Evolutionary conservation across 768 basidiomycete genomes (phyloP), one percentile per base, ranked within the genome.

Genomic region (Lactifluus pinguis): DNA sequence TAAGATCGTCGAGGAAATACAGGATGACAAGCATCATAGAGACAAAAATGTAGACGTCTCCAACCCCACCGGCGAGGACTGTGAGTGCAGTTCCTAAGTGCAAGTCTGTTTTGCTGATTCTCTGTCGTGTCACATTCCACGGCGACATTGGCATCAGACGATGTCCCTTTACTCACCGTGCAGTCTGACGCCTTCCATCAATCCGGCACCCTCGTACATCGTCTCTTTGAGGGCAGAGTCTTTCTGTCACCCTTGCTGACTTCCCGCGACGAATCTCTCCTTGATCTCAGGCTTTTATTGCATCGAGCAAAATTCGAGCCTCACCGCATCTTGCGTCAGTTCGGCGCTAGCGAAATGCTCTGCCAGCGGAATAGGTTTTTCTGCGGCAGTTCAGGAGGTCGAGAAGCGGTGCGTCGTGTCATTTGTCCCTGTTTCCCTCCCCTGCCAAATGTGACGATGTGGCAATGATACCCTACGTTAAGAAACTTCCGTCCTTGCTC

Each of bases 241-340:
- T n/a, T n/a, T n/a, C 30, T 99, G 97, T 74, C n/a, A n/a, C n/a
- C n/a, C n/a, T n/a, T n/a, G n/a, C 76, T 99, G 65, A 66, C 73
- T 4, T 89, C 93, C 10, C 86, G 97, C 19, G 95, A 98, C 69
- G 97, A 99, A 73, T 84, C 87, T 9, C 98, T 99, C 75, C 81
- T 99, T 56, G 97, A 99, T 75, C 80, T n/a, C n/a, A n/a, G n/a
- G n/a, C 98, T n/a, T 98, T 94, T 5, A 92, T 99, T 73, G 97
- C 72, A 98, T 99, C 67, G 95, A 98, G 71, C 92, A 97, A 72
- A 97, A 98, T 73, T 91, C 93, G 3, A 95, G 86, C n/a, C n/a
- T 99, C 55, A 95, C 95, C 2, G 89, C 95, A 7, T 99, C 71
- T 82, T 99, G 39, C 83, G 93, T 49, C 92, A 95, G 70, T 99